phyloP scores from a whole-genome alignment of 1,284 basidiomycete genomes.

The Ustilago trichophora region DNA sequence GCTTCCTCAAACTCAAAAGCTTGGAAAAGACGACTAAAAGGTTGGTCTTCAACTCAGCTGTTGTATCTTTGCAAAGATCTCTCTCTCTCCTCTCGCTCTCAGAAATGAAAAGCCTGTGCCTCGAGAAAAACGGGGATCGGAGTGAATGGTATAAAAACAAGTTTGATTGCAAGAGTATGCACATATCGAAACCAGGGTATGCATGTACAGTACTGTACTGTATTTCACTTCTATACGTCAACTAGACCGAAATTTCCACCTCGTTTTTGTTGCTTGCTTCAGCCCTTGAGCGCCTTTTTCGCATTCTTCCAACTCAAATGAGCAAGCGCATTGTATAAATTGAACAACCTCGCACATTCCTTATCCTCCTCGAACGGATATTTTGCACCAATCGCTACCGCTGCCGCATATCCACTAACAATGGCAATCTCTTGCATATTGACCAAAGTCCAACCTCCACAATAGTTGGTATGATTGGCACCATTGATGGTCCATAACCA shows the following conservation, averaged over 20 bases:
- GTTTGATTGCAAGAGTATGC: too few species aligned
- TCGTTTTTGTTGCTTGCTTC: too few species aligned
- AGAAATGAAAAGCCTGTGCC: too few species aligned
- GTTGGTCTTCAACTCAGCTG: too few species aligned
- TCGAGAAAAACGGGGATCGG: too few species aligned
- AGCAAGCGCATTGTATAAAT: conserved; percentile 69
- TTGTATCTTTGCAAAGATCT: too few species aligned
- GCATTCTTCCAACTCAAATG: conserved; percentile 64
- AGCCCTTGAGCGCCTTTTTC: conserved; percentile 39
- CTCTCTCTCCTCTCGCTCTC: too few species aligned
- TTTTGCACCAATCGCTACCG: conserved; percentile 72
- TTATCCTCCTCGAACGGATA: conserved; percentile 68
- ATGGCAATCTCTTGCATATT: conserved; percentile 75
- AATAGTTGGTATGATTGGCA: conserved; percentile 68
- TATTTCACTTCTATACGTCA: too few species aligned
- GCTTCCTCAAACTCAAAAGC: conserved; percentile 1
- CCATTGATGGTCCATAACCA: conserved; percentile 75
- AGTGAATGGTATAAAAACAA: too few species aligned
- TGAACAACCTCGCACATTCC: conserved; percentile 70
- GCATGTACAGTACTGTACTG: conserved; percentile 6
- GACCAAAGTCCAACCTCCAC: conserved; percentile 68
- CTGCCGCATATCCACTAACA: conserved; percentile 73
- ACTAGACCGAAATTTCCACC: too few species aligned
- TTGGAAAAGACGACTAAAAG: too few species aligned
- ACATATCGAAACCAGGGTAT: background rate